Evolutionary conservation across 176 grass and related monocot genomes (phyloP), one percentile per base, ranked within the genome.

Genomic region (Bothriochloa decipiens): DNA sequence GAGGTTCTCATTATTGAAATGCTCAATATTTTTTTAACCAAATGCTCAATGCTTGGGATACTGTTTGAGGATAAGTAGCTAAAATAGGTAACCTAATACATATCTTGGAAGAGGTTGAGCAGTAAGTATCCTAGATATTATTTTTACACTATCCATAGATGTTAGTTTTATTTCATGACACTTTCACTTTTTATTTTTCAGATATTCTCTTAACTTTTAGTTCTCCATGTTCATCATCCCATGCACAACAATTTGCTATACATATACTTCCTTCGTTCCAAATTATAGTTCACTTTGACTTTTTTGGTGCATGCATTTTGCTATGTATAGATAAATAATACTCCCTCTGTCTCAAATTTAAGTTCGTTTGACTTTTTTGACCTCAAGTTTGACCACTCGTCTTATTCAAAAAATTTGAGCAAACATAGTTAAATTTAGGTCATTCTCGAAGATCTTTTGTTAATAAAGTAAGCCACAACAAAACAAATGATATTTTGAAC

Each of bases 11-110:
- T 42, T 62, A 63, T 63, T 82, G 49, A 65, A 62, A 35, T 65
- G 70, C 62, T 83, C 16, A 29, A 53, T 65, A 16, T 14, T 65
- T 90, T 45, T 45, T 45, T 45, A 47, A 47, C 45, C 45, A 11
- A 50, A 45, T 45, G 68, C 67, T 83, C 15, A 28, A 52, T 65
- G 25, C 27, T 58, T 90, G 12, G 7, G 68, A 26, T 71, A 66
- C 22, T 77, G 68, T 35, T 82, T 90, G 32, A 83, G 17, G 41
- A 9, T 28, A 75, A 63, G 14, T 64, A 61, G 40, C 37, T 42
- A 79, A 62, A 62, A 62, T 62, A 61, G 58, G 58, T 26, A 62
- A 10, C 58, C 23, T 12, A 62, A 62, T 62, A 62, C 10, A 62
- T 26, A 62, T 26, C 58, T 62, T 5, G 55, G 35, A 85, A 84